Evolutionary conservation across 108 stramenopile species (phyloP).

Genomic region (Craspedostauros australis): DNA sequence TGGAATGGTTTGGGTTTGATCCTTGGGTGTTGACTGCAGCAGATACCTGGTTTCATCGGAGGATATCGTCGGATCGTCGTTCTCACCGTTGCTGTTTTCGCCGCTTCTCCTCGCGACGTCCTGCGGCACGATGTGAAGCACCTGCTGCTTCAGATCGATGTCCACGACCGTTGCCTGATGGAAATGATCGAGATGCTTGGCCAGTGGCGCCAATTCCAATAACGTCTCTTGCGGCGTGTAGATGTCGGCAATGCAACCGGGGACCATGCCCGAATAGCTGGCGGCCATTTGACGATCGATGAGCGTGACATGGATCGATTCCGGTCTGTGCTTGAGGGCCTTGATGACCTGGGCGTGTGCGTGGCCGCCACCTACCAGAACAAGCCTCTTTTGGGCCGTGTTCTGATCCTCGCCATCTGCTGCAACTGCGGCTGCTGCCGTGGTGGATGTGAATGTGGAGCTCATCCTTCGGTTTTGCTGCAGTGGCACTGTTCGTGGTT

Average conservation of each 20-base stretch:
- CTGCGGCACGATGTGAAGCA: conserved; percentile 29
- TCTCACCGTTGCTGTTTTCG: too few species aligned
- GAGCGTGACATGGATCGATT: conserved; percentile 72
- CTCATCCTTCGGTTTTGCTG: too few species aligned
- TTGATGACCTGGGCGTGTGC: conserved; percentile 93
- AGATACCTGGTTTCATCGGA: neutral
- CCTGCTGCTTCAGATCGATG: conserved; percentile 43
- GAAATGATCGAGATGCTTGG: conserved; percentile 62
- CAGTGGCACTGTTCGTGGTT: too few species aligned
- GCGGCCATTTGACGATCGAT: conserved; percentile 82
- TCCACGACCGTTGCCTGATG: conserved; percentile 62
- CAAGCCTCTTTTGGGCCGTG: too few species aligned
- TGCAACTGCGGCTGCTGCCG: too few species aligned
- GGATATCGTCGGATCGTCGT: too few species aligned
- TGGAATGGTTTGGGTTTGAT: too few species aligned
- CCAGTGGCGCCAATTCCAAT: conserved; percentile 54
- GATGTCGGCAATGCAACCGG: conserved; percentile 80
- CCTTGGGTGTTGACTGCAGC: conserved; percentile 1
- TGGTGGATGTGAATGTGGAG: too few species aligned
- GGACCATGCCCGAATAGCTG: conserved; percentile 97
- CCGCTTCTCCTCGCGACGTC: conserved; percentile 9
- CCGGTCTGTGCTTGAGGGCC: conserved; percentile 68
- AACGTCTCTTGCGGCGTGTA: conserved; percentile 62
- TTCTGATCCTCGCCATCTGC: too few species aligned
- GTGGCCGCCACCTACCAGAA: conserved; percentile 97